A percentile compares a stretch with the other conserved stretches of the same genome.
phyloP scores from a whole-genome alignment of 129 eudicot species.

The Flaveria sonorensis region DNA sequence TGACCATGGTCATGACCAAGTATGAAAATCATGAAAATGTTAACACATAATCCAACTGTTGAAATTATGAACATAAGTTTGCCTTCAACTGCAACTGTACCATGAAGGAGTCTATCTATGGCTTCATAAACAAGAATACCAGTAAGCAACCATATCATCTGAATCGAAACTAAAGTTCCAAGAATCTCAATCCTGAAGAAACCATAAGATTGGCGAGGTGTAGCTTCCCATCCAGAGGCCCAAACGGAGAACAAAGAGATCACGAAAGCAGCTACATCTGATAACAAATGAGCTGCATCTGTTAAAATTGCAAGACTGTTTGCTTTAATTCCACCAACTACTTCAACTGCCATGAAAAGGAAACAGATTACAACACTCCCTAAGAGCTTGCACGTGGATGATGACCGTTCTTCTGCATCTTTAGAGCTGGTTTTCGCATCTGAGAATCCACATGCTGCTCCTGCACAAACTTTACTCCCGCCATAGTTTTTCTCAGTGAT shows the following conservation, averaged over 20 bases:
- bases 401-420: constrained; percentile 50
- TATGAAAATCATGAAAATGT: constrained; percentile 48
- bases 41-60: constrained; percentile 42
- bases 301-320: constrained; percentile 59
- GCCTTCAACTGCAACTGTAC: constrained; percentile 44
- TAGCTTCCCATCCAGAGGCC: constrained; percentile 73
- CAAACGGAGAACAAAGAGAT: constrained; percentile 56
- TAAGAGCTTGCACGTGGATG: constrained; percentile 44
- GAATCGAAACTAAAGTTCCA: constrained; percentile 56
- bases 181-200: constrained; percentile 59
- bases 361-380: constrained; percentile 44
- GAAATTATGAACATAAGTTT: constrained; percentile 54
- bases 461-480: constrained; percentile 44
- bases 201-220: constrained; percentile 56
- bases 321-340: constrained; percentile 55
- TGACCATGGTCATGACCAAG: constrained; percentile 57
- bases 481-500: constrained; percentile 18
- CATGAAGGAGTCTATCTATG: constrained; percentile 42
- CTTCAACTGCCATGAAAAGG: constrained; percentile 52
- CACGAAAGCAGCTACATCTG: constrained; percentile 61
- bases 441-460: constrained; percentile 52
- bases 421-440: constrained; percentile 30
- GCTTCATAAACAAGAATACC: constrained; percentile 58
- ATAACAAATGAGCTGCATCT: constrained; percentile 59
- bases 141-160: constrained; percentile 56